Evolutionary conservation across 768 basidiomycete genomes (phyloP).

Genomic region (Termitomyces sp.): DNA sequence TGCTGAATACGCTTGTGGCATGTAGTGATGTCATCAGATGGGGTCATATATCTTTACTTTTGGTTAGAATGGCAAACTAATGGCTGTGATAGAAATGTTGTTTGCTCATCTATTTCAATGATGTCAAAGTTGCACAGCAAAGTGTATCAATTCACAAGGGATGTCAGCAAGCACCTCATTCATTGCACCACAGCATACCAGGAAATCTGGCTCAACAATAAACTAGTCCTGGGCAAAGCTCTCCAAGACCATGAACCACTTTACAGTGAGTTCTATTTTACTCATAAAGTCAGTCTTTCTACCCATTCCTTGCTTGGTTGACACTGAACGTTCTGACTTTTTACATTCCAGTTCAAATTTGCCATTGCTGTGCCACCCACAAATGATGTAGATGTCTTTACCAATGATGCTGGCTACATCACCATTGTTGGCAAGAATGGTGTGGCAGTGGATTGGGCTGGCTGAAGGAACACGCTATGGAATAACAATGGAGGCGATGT

Average conservation of each 20-base stretch:
- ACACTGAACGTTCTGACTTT: neutral
- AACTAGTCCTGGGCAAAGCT: slow-evolving; percentile 90
- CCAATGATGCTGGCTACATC: slow-evolving; percentile 96
- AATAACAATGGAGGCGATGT: too few species aligned
- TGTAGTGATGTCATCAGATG: slow-evolving; percentile 97
- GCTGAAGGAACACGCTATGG: too few species aligned
- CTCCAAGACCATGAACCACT: slow-evolving; percentile 93
- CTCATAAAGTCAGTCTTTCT: slow-evolving; percentile 70
- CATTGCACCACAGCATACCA: slow-evolving; percentile 93
- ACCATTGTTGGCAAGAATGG: slow-evolving; percentile 79
- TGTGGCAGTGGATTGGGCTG: too few species aligned
- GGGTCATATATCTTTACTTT: slow-evolving; percentile 13
- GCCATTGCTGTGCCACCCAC: slow-evolving; percentile 94
- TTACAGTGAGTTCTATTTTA: slow-evolving; percentile 96
- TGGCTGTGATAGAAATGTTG: slow-evolving; percentile 62
- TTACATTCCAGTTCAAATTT: slow-evolving; percentile 77
- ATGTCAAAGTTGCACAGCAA: slow-evolving; percentile 81
- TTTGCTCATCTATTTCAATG: slow-evolving; percentile 87
- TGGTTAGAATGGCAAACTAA: neutral
- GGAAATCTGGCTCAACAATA: slow-evolving; percentile 99
- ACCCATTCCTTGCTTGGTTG: neutral
- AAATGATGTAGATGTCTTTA: slow-evolving; percentile 94
- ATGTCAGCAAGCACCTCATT: slow-evolving; percentile 79
- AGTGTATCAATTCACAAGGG: slow-evolving; percentile 80
- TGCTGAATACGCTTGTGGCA: slow-evolving; percentile 95